These are phyloP conservation scores for Juncus inflexus DNA, from an alignment of 176 grass and related monocot genomes.

Conservation along the genomic window DNA sequence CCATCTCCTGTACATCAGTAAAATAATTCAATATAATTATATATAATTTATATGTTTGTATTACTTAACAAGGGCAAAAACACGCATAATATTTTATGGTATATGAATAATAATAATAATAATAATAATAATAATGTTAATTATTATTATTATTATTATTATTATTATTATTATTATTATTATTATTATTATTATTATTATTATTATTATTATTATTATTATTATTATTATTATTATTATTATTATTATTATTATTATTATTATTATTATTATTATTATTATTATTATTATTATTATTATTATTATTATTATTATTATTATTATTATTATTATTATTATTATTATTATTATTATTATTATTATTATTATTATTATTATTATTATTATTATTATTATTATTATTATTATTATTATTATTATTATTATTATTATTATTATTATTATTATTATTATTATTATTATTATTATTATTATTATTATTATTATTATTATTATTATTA, in stretches of 20 bases:
- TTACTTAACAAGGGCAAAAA: no score
- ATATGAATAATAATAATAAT: conserved; percentile 23
- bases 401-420: not conserved
- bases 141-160: not conserved
- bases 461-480: not conserved
- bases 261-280: not conserved
- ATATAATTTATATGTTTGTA: no score
- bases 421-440: conserved; percentile 11
- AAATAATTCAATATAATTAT: not conserved
- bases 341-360: not conserved
- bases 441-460: not conserved
- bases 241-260: conserved; percentile 11
- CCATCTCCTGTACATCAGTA: conserved; percentile 55
- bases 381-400: not conserved
- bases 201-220: not conserved
- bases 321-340: not conserved
- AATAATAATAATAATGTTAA: conserved; percentile 20
- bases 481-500: conserved; percentile 11
- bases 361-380: conserved; percentile 11
- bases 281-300: not conserved
- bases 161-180: conserved; percentile 13
- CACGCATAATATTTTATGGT: not conserved
- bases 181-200: not conserved
- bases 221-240: not conserved
- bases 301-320: conserved; percentile 11